Evolutionary conservation across 306 rosid genomes (phyloP), one percentile per base, ranked within the genome.

Genomic region (Ziziphus jujuba): DNA sequence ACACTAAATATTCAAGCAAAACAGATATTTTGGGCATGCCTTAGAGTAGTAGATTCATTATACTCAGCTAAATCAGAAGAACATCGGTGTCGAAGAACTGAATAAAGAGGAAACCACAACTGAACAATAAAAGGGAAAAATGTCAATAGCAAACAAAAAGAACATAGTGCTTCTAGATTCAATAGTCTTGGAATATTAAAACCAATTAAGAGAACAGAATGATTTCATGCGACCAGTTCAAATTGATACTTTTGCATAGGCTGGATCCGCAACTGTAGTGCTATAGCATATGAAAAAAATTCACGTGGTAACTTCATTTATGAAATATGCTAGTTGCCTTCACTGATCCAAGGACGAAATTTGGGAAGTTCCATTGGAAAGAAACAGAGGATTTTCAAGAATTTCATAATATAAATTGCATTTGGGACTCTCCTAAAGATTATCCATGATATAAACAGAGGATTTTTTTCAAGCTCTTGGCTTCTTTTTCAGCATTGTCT

Each of bases 101-200:
- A 75, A 75, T 84, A 84, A 54, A 93, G 86, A 51, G 98, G 93
- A 83, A 88, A 88, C 98, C 96, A 90, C 66, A 93, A 77, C 98
- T 92, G 86, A 86, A 73, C 58, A 80, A 61, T 36, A 56, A 58
- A 11, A 15, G 57, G 69, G 13, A 63, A 62, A 56, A 20, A 65
- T 21, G 12, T 40, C 9, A 53, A 21, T 9, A 20, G 28, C 14
- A 16, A 9, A 28, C 8, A 45, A 23, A 53, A 2, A 61, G 19
- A 36, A 35, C 11, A 22, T 7, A 44, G 24, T 24, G 58, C 71
- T 59, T 52, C 73, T 28, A 63, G 45, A 35, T 58, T 56, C 43
- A 70, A 67, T 21, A 36, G 22, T 61, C 34, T 40, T 57, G 20
- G 31, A 14, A 28, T 33, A 15, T 15, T 25, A 16, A 28, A 57